A percentile compares a stretch with the other conserved stretches of the same genome.
Conservation (phyloP, 2,329 filamentous ascomycete genomes). For the Xylariomycetidae sp. region DNA sequence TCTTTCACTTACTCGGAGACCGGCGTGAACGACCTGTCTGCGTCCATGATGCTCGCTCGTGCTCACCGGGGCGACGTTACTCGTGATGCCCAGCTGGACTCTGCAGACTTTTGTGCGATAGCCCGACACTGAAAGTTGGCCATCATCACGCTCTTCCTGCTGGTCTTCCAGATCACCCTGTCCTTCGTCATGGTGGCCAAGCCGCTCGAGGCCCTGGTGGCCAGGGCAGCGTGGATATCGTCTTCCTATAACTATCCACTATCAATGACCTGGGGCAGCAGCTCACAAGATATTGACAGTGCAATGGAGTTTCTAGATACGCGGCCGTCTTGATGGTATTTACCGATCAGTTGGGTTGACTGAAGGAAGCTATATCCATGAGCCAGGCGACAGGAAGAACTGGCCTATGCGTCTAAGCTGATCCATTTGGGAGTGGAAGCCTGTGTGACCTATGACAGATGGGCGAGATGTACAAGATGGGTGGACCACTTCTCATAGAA, state of each 20-base stretch:
- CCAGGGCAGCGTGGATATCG: conserved; percentile 15
- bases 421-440: too few species aligned
- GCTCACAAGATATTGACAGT: background rate
- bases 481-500: too few species aligned
- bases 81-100: conserved; percentile 30
- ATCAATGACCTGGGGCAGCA: background rate
- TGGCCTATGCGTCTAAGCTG: too few species aligned
- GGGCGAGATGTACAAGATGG: too few species aligned
- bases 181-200: conserved; percentile 15
- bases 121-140: conserved; percentile 17
- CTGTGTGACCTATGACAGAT: too few species aligned
- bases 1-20: conserved; percentile 11
- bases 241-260: background rate
- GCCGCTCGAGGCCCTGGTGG: conserved; percentile 16
- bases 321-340: conserved; percentile 11
- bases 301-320: conserved; percentile 3
- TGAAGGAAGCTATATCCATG: too few species aligned
- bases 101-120: conserved; percentile 16
- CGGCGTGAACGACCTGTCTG: conserved; percentile 19
- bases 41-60: conserved; percentile 18
- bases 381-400: too few species aligned
- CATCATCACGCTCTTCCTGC: conserved; percentile 27
- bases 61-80: conserved; percentile 21
- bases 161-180: conserved; percentile 12
- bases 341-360: too few species aligned